These are phyloP conservation scores for Solanum sparsipilum DNA, from an alignment of 257 asterid species.

Conservation along the genomic window DNA sequence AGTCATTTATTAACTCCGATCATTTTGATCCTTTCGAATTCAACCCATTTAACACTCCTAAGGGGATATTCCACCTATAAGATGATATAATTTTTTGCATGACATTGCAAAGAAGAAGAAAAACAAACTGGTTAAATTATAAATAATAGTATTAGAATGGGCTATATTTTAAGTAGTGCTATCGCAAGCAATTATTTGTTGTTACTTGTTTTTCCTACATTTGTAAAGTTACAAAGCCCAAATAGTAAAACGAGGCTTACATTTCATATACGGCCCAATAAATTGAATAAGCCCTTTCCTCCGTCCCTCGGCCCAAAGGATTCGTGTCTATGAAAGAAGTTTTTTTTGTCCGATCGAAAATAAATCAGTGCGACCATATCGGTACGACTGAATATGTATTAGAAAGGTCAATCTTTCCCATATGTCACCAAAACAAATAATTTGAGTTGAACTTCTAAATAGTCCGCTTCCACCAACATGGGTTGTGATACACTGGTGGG, in stretches of 20 bases:
- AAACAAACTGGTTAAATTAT: background rate
- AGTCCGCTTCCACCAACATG: no score
- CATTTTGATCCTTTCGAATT: background rate
- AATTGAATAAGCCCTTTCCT: background rate
- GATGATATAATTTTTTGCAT: background rate
- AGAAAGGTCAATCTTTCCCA: no score
- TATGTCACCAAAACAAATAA: no score
- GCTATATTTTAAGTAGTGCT: background rate
- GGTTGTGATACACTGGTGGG: no score
- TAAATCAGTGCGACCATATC: no score
- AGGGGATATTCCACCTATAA: background rate
- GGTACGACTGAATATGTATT: no score
- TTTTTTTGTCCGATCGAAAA: no score
- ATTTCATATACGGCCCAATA: background rate
- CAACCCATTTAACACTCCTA: background rate
- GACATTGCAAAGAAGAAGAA: background rate
- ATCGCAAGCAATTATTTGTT: background rate
- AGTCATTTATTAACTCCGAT: background rate
- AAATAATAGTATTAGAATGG: background rate
- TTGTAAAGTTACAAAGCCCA: background rate
- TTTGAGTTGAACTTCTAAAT: no score
- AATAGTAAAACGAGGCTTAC: background rate
- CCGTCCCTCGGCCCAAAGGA: no score
- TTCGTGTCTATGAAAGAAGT: no score
- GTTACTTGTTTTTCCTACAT: background rate